phyloP scores from a whole-genome alignment of 2,329 filamentous ascomycete genomes.

The Hypoxylon sp. region DNA sequence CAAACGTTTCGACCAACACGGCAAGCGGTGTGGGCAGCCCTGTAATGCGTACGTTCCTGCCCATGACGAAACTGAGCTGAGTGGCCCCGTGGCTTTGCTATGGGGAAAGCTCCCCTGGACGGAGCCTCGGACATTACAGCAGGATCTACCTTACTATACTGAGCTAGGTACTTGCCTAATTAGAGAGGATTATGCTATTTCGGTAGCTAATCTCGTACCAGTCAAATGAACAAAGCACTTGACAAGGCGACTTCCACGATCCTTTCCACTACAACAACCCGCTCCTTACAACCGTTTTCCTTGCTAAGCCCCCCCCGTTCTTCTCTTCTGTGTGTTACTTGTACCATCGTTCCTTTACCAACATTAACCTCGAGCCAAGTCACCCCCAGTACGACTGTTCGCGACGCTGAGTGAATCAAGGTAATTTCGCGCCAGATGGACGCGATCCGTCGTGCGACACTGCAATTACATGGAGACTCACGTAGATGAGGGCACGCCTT shows the following conservation, averaged over 20 bases:
- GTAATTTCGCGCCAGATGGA: slow-evolving; percentile 52
- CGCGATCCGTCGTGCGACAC: slow-evolving; percentile 50
- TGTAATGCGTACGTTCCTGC: slow-evolving; percentile 13
- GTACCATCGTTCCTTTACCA: slow-evolving; percentile 12
- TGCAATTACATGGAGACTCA: slow-evolving; percentile 55
- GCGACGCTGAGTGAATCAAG: slow-evolving; percentile 29
- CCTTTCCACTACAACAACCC: slow-evolving; percentile 24
- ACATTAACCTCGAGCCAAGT: slow-evolving; percentile 1
- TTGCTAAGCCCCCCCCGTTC: slow-evolving; percentile 14
- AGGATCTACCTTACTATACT: slow-evolving; percentile 7
- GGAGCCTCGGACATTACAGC: slow-evolving; percentile 46
- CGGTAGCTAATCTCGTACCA: slow-evolving; percentile 34
- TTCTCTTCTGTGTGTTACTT: slow-evolving; percentile 31
- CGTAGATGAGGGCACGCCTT: slow-evolving; percentile 55
- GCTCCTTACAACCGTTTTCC: slow-evolving; percentile 21
- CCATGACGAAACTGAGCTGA: slow-evolving; percentile 31
- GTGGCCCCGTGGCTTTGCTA: slow-evolving; percentile 24
- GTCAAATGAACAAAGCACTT: slow-evolving; percentile 46
- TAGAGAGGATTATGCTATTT: slow-evolving; percentile 31
- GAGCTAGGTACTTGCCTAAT: slow-evolving; percentile 35
- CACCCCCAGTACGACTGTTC: slow-evolving; percentile 14
- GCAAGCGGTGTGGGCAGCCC: slow-evolving; percentile 27
- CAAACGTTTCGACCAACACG: slow-evolving; percentile 32
- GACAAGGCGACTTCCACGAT: slow-evolving; percentile 19
- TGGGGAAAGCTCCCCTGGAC: slow-evolving; percentile 40